Base-by-base conservation (phyloP, 2,329 filamentous ascomycete genomes). In the Gnomoniopsis smithogilvyi region DNA sequence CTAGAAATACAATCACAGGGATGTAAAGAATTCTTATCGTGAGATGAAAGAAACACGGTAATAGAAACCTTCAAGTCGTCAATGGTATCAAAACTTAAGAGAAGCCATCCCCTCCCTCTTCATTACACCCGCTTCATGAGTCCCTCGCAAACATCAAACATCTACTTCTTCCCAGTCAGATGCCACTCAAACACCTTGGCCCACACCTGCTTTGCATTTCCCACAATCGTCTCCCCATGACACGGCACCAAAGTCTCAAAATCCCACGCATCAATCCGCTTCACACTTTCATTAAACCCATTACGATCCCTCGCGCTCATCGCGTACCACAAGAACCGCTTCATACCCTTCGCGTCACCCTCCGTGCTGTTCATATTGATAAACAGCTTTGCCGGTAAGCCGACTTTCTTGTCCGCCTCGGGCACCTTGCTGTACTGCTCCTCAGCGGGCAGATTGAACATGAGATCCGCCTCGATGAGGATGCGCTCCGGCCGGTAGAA, bases 151-250 rank as follows among this genome's bases (percentile, higher is more conserved):
- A 45, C 15, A n/a, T n/a, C n/a, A 19, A 6, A 33, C 49, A 6
- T 3, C 45, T 54, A 56, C 15, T 73, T 73, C 59, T 61, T 61
- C 10, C 58, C 61, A 51, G 84, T 76, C 69, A 96, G 71, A 76
- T 96, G 90, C 92, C 93, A 97, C 67, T 83, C 82, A 74, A 96
- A 91, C 14, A 96, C 80, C 72, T 90, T 91, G 67, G 82, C 77
- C 65, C 94, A 96, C 17, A 90, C 78, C 12, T 81, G 82, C 79
- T 96, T 96, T 11, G 83, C 92, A 63, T 78, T 73, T 2, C 77
- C 79, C 72, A 95, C 88, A 64, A 98, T 86, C 17, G 90, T 87
- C 75, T 99, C 95, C 10, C 95, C 95, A 74, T 99, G 95, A 72
- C 94, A 98, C 0, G 94, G 92, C 61, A 99, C 87, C 53, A 98